Evolutionary conservation across 2,329 filamentous ascomycete genomes (phyloP).

Genomic region (Penicillium glabrum): DNA sequence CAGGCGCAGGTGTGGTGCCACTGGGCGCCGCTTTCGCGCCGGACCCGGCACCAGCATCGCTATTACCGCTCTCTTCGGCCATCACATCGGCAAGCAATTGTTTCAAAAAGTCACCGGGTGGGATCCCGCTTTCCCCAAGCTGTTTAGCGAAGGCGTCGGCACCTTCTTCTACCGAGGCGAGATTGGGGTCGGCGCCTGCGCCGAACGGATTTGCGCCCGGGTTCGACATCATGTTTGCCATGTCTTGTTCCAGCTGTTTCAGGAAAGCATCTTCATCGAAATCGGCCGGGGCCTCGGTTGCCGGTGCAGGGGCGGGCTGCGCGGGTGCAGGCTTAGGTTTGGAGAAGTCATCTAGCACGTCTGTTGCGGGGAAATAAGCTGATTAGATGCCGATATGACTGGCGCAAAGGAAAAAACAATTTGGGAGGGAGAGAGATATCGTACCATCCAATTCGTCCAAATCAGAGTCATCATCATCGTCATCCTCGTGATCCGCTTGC

Average conservation of each 20-base stretch:
- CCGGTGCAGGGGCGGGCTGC: conserved; percentile 12
- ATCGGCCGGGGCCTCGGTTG: conserved; percentile 14
- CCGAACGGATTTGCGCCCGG: conserved; percentile 21
- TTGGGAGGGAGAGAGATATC: not conserved
- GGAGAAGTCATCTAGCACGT: conserved; percentile 91
- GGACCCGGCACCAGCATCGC: not conserved
- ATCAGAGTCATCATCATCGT: conserved; percentile 84
- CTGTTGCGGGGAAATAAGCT: conserved; percentile 46
- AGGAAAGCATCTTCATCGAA: conserved; percentile 60
- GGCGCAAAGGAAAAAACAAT: not conserved
- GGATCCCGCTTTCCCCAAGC: conserved; percentile 35
- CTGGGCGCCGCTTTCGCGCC: not conserved
- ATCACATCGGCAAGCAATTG: conserved; percentile 37
- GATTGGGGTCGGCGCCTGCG: conserved; percentile 16
- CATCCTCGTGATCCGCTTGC: conserved; percentile 33
- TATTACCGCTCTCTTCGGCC: conserved; percentile 24
- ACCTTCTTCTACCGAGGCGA: conserved; percentile 30
- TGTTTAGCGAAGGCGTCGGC: conserved; percentile 38
- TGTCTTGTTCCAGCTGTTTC: conserved; percentile 82
- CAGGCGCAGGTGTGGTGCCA: conserved; percentile 9
- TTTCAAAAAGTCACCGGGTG: conserved; percentile 36
- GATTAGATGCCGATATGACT: not conserved
- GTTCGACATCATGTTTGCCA: conserved; percentile 73
- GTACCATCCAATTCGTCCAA: conserved; percentile 91
- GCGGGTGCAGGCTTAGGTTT: conserved; percentile 49